Percentiles rank a stretch among this genome's conserved stretches.
phyloP scores from a whole-genome alignment of 176 grass and related monocot species.

The Tillandsia leiboldiana region DNA sequence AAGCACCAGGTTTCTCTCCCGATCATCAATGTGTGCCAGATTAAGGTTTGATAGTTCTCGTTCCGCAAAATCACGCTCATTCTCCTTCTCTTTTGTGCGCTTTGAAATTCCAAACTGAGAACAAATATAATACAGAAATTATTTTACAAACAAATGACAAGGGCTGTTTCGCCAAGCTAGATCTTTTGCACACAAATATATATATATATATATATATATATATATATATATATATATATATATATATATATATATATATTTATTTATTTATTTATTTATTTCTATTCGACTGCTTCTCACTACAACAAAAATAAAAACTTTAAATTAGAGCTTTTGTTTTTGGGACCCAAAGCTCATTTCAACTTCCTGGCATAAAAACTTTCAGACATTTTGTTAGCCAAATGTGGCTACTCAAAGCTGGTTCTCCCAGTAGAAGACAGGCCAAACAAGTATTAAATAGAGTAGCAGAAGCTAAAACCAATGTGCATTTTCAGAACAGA shows the following conservation, averaged over 20 bases:
- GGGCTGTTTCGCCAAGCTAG: background rate
- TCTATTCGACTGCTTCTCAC: no score
- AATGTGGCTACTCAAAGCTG: no score
- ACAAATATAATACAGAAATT: constrained; percentile 4
- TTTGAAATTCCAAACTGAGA: constrained; percentile 57
- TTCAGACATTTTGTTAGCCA: no score
- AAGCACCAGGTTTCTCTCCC: constrained; percentile 64
- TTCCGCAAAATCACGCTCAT: constrained; percentile 55
- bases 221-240: no score
- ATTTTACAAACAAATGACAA: no score
- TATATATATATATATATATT: no score
- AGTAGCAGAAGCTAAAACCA: background rate
- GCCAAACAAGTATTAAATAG: constrained; percentile 5
- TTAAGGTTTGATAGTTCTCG: constrained; percentile 68
- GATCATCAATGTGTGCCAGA: constrained; percentile 79
- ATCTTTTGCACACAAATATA: background rate
- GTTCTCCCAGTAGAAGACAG: no score
- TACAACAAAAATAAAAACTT: no score
- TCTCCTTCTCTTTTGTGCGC: constrained; percentile 80
- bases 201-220: background rate
- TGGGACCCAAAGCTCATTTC: no score
- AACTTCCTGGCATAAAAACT: no score
- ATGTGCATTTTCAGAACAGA: constrained; percentile 21
- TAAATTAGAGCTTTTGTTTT: no score
- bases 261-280: no score